These are phyloP conservation scores for Parathielavia appendiculata DNA, from an alignment of 495 filamentous ascomycete genomes.

Conservation along the genomic window DNA sequence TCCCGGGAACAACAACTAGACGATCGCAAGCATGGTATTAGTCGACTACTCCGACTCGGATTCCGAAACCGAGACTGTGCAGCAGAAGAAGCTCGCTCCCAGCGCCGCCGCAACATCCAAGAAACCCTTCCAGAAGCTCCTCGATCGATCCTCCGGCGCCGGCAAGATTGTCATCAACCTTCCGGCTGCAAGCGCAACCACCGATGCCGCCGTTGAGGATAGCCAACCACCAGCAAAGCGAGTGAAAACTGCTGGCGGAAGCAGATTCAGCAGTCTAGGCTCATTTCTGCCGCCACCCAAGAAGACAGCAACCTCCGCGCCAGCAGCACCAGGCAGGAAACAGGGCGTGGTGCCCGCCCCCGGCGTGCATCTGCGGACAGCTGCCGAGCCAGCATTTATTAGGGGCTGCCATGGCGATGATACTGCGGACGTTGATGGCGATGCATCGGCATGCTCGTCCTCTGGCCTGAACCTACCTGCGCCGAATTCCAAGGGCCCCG, in stretches of 20 bases:
- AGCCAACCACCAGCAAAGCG: slow-evolving; percentile 64
- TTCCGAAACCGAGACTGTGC: slow-evolving; percentile 59
- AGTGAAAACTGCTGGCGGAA: slow-evolving; percentile 46
- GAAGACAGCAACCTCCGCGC: slow-evolving; percentile 31
- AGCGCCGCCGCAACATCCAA: slow-evolving; percentile 39
- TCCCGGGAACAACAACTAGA: not conserved
- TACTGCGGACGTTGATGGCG: slow-evolving; percentile 19
- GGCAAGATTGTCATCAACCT: slow-evolving; percentile 70
- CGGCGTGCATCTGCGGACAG: slow-evolving; percentile 71
- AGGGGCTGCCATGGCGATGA: slow-evolving; percentile 42
- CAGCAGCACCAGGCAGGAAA: slow-evolving; percentile 24
- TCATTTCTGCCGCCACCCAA: slow-evolving; percentile 86
- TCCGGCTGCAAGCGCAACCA: slow-evolving; percentile 35
- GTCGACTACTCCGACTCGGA: slow-evolving; percentile 87
- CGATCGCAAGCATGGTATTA: slow-evolving; percentile 53
- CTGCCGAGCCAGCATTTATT: slow-evolving; percentile 70
- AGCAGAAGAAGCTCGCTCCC: slow-evolving; percentile 28
- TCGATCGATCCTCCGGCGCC: slow-evolving; percentile 64
- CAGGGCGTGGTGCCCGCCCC: slow-evolving; percentile 39
- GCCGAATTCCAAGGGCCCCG: slow-evolving; percentile 18
- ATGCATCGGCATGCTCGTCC: slow-evolving; percentile 4
- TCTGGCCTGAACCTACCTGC: slow-evolving; percentile 27
- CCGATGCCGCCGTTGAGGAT: slow-evolving; percentile 42
- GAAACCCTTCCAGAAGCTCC: slow-evolving; percentile 63
- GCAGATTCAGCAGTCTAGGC: slow-evolving; percentile 72